These are phyloP conservation scores for Botrytis cinerea DNA, from an alignment of 2,329 filamentous ascomycete genomes.

Conservation along the genomic window DNA sequence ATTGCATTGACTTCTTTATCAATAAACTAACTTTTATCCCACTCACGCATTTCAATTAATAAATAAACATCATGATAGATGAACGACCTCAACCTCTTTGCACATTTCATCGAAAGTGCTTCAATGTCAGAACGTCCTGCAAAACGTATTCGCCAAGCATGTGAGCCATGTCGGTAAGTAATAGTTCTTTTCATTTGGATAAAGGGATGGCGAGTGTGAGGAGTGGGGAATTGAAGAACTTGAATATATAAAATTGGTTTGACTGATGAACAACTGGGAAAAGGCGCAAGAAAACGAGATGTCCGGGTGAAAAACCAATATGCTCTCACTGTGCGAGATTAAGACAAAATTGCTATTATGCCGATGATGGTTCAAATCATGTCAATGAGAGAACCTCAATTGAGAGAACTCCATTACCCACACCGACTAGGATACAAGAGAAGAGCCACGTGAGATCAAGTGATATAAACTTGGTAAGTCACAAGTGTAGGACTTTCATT, in stretches of 20 bases:
- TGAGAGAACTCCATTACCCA: constrained; percentile 7
- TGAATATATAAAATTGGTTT: neutral
- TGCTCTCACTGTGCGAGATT: constrained; percentile 54
- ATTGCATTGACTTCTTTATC: constrained; percentile 10
- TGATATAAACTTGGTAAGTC: constrained; percentile 20
- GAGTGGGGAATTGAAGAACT: neutral
- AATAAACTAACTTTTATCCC: neutral
- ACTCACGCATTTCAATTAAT: neutral
- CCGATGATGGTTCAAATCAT: constrained; percentile 35
- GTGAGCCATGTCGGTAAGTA: constrained; percentile 44
- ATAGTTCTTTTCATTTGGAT: neutral
- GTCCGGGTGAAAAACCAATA: constrained; percentile 51
- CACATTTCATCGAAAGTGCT: constrained; percentile 24
- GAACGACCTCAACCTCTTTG: constrained; percentile 18
- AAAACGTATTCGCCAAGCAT: constrained; percentile 41
- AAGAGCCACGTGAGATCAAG: constrained; percentile 2
- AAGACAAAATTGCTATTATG: constrained; percentile 50
- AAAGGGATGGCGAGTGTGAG: neutral
- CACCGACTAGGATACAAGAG: neutral
- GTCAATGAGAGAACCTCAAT: constrained; percentile 26
- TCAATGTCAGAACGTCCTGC: constrained; percentile 36
- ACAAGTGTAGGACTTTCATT: neutral
- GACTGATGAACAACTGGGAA: constrained; percentile 5
- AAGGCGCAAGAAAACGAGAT: constrained; percentile 54
- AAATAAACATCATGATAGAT: constrained; percentile 16